Evolutionary conservation across 2,329 filamentous ascomycete genomes (phyloP), one percentile per base, ranked within the genome.

Genomic region (Colletotrichum sidae): DNA sequence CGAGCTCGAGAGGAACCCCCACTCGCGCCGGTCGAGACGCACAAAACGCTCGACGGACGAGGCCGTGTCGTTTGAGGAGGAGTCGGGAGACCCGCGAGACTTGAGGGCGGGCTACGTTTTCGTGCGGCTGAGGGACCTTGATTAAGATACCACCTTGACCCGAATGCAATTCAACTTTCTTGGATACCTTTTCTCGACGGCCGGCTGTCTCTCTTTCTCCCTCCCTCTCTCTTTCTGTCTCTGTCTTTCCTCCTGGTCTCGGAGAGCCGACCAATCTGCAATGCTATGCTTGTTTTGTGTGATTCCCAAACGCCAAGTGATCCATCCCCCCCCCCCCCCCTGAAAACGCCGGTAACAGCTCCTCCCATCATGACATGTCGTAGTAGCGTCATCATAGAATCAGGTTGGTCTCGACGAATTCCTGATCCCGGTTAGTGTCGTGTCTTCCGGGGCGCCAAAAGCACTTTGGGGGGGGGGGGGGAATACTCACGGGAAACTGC

Each of bases 401-500:
- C 59, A 88, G 73, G 74, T 87, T 82, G 11, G 79, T 80, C 25
- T 84, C 82, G 47, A 88, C 86, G 70, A 88, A 88, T 39, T 86
- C 83, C 84, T 86, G 59, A 1, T 53, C 6, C 56, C 52, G 47
- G 39, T 56, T 15, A 53, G n/a, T 11, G 25, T 25, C 25, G 3
- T 25, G 25, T 25, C 25, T 1, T 25, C 25, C 4, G 25, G 25
- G 25, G 25, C 25, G 25, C 25, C 4, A 4, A 25, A 5, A 5
- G 25, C 2, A 25, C 25, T 13, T 39, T 38, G 17, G 67, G 64
- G 25, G 69, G 69, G 5, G 6, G 39, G 34, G 17, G n/a, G n/a
- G n/a, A n/a, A n/a, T n/a, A 76, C 78, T 69, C 70, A 83, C 91
- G 25, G 96, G 94, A 76, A 95, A 93, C 74, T 92, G 88, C 69